These are phyloP conservation scores for Inonotus hispidus DNA, from an alignment of 1,284 basidiomycete species.

Conservation along the genomic window DNA sequence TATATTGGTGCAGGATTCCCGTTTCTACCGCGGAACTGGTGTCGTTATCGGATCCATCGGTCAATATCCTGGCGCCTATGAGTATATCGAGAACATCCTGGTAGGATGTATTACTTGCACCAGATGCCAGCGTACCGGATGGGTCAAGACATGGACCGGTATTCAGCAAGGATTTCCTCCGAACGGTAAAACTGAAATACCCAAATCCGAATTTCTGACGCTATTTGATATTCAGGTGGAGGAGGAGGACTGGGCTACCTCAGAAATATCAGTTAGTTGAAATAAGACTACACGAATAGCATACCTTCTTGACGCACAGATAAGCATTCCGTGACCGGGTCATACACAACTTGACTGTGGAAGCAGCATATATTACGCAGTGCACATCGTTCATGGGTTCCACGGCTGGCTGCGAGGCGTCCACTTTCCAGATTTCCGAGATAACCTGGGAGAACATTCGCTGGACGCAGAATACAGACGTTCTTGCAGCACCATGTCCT, in stretches of 20 bases:
- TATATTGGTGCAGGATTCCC: constrained; percentile 31
- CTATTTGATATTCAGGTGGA: background rate
- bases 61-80: constrained; percentile 26
- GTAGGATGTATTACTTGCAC: constrained; percentile 24
- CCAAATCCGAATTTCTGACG: background rate
- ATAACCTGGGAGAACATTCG: constrained; percentile 29
- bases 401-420: constrained; percentile 31
- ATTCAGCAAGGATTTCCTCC: constrained; percentile 30
- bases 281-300: background rate
- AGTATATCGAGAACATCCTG: constrained; percentile 31
- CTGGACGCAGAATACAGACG: constrained; percentile 24
- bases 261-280: background rate
- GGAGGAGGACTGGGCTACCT: background rate
- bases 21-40: constrained; percentile 29
- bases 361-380: constrained; percentile 28
- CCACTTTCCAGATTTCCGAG: constrained; percentile 30
- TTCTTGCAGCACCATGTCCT: constrained; percentile 29
- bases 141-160: constrained; percentile 31
- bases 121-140: constrained; percentile 25
- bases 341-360: constrained; percentile 24
- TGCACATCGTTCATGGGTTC: constrained; percentile 31
- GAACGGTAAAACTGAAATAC: constrained; percentile 23
- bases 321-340: constrained; percentile 30
- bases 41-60: constrained; percentile 31
- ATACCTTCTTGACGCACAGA: background rate